These are phyloP conservation scores for Dendrobium huoshanense DNA, from an alignment of 106 monocot genomes.

Conservation along the genomic window DNA sequence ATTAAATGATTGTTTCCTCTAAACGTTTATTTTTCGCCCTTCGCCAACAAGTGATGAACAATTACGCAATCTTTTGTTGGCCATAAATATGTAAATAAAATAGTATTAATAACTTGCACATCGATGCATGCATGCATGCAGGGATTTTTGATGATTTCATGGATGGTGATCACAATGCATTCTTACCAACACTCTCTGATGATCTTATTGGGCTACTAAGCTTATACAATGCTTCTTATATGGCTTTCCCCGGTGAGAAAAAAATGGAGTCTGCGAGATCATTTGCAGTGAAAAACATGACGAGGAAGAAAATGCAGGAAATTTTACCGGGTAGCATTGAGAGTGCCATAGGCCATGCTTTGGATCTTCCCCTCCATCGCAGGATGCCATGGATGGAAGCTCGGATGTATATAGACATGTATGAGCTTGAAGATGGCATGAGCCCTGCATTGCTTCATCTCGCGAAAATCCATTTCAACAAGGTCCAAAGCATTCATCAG, in stretches of 20 bases:
- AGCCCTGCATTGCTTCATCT: conserved; percentile 1
- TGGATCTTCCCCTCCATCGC: not conserved
- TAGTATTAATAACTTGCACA: too few species aligned
- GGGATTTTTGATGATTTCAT: not conserved
- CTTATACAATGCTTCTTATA: conserved; percentile 5
- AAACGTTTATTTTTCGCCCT: too few species aligned
- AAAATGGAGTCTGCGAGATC: not conserved
- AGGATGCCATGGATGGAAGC: conserved; percentile 8
- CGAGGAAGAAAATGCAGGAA: not conserved
- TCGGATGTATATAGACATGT: not conserved
- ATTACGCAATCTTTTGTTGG: too few species aligned
- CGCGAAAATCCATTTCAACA: conserved; percentile 3
- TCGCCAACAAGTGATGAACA: too few species aligned
- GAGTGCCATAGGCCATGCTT: not conserved
- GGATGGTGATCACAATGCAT: not conserved
- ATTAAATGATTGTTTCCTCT: too few species aligned
- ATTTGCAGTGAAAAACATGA: not conserved
- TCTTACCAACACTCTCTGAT: not conserved
- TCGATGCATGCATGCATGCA: not conserved
- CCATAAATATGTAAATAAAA: too few species aligned
- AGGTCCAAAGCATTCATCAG: not conserved
- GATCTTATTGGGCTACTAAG: not conserved
- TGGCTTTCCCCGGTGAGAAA: not conserved
- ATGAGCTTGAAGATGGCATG: not conserved
- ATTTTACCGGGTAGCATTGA: not conserved